Conservation (phyloP, 140 eudicot species). For the Flaveria floridana region DNA sequence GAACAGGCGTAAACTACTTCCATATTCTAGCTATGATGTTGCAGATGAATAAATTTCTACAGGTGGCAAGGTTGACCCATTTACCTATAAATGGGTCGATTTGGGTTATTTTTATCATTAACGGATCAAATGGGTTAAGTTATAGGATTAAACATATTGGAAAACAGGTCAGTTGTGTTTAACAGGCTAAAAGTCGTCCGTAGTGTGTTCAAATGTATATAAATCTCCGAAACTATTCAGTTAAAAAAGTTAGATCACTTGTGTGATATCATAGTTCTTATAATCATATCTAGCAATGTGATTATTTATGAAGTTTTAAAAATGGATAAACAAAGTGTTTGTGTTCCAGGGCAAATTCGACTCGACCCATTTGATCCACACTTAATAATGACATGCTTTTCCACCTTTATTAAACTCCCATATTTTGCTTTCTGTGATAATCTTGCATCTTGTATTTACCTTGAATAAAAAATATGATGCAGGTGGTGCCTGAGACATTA, state of each 20-base stretch:
- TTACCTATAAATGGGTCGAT: neutral
- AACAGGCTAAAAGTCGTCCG: no score
- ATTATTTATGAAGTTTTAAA: neutral
- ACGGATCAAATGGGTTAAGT: neutral
- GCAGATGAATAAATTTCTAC: neutral
- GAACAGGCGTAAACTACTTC: neutral
- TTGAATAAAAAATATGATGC: slow-evolving; percentile 29
- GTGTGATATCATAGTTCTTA: neutral
- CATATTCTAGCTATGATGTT: neutral
- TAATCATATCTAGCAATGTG: neutral
- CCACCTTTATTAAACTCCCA: neutral
- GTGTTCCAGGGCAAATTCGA: neutral
- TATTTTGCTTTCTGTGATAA: slow-evolving; percentile 7
- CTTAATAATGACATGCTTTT: slow-evolving; percentile 3
- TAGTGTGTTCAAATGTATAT: no score
- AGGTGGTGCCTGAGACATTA: slow-evolving; percentile 98
- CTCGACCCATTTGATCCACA: neutral
- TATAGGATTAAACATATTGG: neutral
- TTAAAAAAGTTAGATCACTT: neutral
- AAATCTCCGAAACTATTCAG: neutral
- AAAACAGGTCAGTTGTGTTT: no score
- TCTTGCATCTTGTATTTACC: slow-evolving; percentile 8
- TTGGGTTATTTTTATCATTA: neutral
- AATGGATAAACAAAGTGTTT: neutral
- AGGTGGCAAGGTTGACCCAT: neutral